Conservation (phyloP, 495 filamentous ascomycete species). For the Aspergillus sparsus region DNA sequence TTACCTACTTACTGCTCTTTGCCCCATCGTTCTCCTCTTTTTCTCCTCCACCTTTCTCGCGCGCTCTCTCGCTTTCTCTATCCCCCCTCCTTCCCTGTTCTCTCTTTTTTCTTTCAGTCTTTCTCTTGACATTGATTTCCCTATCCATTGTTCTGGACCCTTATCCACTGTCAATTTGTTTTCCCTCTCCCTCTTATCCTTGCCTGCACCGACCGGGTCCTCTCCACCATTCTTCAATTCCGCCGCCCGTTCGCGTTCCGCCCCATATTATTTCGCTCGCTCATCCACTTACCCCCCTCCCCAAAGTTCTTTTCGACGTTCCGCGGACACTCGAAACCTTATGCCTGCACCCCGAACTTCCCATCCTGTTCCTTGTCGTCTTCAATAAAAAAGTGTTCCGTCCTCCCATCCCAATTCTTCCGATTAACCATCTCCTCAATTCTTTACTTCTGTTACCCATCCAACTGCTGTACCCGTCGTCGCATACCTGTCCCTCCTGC, state of each 20-base stretch:
- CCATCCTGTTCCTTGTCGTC: constrained; percentile 17
- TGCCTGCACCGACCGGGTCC: constrained; percentile 12
- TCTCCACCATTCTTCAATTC: constrained; percentile 25
- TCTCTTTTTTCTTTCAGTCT: constrained; percentile 7
- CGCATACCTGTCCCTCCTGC: constrained; percentile 21
- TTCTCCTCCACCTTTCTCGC: constrained; percentile 6
- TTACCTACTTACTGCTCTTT: background rate
- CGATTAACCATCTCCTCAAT: constrained; percentile 3
- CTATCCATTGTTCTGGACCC: background rate
- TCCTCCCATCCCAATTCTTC: constrained; percentile 1
- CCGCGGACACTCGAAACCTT: constrained; percentile 20
- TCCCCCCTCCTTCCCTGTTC: constrained; percentile 8
- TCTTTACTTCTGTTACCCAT: background rate
- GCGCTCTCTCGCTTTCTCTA: constrained; percentile 4
- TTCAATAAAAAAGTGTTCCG: constrained; percentile 8
- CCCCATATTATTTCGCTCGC: constrained; percentile 28
- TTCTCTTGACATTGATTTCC: constrained; percentile 9
- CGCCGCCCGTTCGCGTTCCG: constrained; percentile 30
- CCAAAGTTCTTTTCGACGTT: constrained; percentile 11
- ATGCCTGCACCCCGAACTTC: constrained; percentile 7
- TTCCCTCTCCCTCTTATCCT: background rate
- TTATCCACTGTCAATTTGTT: constrained; percentile 7
- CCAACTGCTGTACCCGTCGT: constrained; percentile 8
- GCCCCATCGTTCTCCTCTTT: constrained; percentile 18
- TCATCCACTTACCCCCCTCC: constrained; percentile 15